phyloP scores from a whole-genome alignment of 2,329 filamentous ascomycete species.

The Colletotrichum coccodes region DNA sequence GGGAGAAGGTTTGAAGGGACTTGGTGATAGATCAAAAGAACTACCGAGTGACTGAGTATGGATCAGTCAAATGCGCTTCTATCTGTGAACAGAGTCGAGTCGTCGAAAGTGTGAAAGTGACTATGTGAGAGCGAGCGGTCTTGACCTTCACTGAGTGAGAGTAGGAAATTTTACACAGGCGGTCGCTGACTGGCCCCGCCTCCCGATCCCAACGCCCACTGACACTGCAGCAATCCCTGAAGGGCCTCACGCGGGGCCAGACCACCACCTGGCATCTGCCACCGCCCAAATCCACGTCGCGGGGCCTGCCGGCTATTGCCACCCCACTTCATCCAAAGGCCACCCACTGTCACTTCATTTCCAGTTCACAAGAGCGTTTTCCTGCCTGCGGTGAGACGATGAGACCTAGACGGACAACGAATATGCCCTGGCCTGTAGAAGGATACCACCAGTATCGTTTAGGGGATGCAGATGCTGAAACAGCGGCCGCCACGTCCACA shows the following conservation, averaged over 20 bases:
- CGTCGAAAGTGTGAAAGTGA: neutral
- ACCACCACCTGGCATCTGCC: neutral
- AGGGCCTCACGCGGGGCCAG: slow-evolving; percentile 8
- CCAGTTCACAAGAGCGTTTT: neutral
- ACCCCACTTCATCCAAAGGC: slow-evolving; percentile 8
- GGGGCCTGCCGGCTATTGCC: slow-evolving; percentile 21
- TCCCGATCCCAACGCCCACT: neutral
- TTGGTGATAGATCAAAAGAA: neutral
- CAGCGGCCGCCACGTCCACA: neutral
- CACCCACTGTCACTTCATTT: neutral
- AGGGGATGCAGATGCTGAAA: slow-evolving; percentile 14
- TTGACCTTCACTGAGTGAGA: neutral
- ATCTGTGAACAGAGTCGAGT: neutral
- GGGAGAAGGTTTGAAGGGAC: neutral
- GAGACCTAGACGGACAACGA: neutral
- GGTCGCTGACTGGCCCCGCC: slow-evolving; percentile 16
- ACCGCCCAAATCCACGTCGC: neutral
- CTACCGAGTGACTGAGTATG: neutral
- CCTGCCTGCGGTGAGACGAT: neutral
- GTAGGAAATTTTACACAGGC: slow-evolving; percentile 27
- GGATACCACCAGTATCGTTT: neutral
- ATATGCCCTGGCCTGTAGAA: neutral
- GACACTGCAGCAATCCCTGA: slow-evolving; percentile 12
- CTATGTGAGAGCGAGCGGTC: slow-evolving; percentile 3
- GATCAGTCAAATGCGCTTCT: neutral